phyloP scores from a whole-genome alignment of 345 rosid genomes.

The Lenwebbia sp. region DNA sequence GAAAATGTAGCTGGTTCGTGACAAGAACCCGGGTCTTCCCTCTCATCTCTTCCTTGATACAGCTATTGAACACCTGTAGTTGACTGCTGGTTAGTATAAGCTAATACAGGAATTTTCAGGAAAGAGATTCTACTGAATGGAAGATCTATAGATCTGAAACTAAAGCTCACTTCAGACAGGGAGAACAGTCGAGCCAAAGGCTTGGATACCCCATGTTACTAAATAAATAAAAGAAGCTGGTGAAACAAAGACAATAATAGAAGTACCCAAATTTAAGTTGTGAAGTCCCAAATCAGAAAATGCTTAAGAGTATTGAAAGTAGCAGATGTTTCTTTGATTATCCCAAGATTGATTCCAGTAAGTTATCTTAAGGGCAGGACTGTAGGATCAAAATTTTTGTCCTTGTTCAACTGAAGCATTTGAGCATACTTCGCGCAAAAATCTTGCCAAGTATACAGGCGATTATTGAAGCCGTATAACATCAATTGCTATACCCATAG shows the following conservation, averaged over 20 bases:
- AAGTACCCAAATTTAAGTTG: not conserved
- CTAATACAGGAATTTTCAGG: not conserved
- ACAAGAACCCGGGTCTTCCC: slow-evolving; percentile 86
- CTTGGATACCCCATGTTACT: not conserved
- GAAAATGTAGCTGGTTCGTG: slow-evolving; percentile 95
- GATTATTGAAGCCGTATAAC: not conserved
- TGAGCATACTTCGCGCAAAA: not conserved
- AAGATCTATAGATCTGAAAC: not conserved
- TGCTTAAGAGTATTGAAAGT: not conserved
- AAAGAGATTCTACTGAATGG: not conserved
- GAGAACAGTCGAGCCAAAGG: not conserved
- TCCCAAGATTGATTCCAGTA: not conserved
- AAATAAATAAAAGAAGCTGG: not conserved
- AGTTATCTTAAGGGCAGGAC: not conserved
- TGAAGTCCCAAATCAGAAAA: not conserved
- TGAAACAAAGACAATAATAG: not conserved
- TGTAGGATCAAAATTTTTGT: not conserved
- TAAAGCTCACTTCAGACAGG: not conserved
- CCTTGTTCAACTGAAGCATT: not conserved
- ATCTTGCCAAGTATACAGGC: not conserved
- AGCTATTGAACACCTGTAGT: slow-evolving; percentile 75
- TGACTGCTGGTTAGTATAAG: not conserved
- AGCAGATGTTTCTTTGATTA: not conserved
- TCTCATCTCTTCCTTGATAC: slow-evolving; percentile 67
- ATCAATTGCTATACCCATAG: not conserved